Evolutionary conservation across 2,329 filamentous ascomycete species (phyloP), one percentile per base, ranked within the genome.

Genomic region (Monosporascus ibericus): DNA sequence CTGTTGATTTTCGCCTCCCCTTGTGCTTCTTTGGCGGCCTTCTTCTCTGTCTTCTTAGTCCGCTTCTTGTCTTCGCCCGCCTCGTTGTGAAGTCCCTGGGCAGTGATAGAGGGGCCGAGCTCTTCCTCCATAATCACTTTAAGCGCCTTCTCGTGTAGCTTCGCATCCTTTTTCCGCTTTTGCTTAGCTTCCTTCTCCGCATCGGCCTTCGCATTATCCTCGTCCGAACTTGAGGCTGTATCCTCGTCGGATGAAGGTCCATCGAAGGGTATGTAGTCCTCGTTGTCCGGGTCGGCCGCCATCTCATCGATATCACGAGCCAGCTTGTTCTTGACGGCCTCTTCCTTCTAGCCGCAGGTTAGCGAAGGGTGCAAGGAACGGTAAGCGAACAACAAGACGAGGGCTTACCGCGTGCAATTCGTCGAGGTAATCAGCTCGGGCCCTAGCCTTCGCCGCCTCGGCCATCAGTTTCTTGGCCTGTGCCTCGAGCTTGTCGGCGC

Each of bases 381-480:
- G 20, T 25, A n/a, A 18, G 5, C 27, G 27, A n/a, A 17, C 6
- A 27, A 27, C 2, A 17, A n/a, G 1, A 8, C 22, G 25, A 39
- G 9, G 27, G 8, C 59, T 51, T 60, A 70, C 67, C 22, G 55
- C 58, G 48, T 58, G 62, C 52, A 58, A 30, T 51, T 58, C 54
- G 25, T 64, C 62, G 11, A 68, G 57, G 27, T 56, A 48, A 40
- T 64, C 63, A 30, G 65, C 60, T 20, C 58, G 64, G 27, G 57
- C 67, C 47, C 61, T 60, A 15, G 63, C 62, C 52, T 67, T 69
- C 55, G 72, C 68, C 0, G 75, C 70, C 52, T 76, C 68, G 1
- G 60, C 62, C 58, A 74, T 58, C 36, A 79, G 54, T 63, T 72
- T 71, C 22, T 63, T 57, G 2, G 69, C 72, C 61, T 75, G 65